phyloP scores from a whole-genome alignment of 495 filamentous ascomycete genomes.

The Rhypophila decipiens region DNA sequence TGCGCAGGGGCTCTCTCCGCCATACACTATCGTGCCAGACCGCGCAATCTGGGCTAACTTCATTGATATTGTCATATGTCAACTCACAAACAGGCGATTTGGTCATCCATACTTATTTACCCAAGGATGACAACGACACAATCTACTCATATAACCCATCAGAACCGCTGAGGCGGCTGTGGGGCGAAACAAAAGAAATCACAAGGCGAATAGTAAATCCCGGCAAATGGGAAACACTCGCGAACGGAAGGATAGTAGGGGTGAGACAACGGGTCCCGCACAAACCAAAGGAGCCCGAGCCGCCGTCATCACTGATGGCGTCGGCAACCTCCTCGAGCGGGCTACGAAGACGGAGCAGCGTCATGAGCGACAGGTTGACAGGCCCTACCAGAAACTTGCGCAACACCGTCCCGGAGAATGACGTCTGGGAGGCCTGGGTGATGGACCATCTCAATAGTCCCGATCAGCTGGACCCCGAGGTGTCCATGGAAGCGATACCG shows the following conservation, averaged over 20 bases:
- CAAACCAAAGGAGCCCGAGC: background rate
- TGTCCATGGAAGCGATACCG: constrained; percentile 27
- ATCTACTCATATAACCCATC: constrained; percentile 31
- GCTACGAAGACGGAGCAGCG: constrained; percentile 17
- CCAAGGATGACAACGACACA: constrained; percentile 34
- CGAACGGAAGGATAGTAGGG: constrained; percentile 43
- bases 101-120: constrained; percentile 51
- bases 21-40: constrained; percentile 42
- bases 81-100: constrained; percentile 46
- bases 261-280: constrained; percentile 22
- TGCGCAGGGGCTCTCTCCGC: constrained; percentile 46
- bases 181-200: constrained; percentile 32
- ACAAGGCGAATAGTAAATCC: constrained; percentile 38
- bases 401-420: constrained; percentile 3
- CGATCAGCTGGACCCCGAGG: constrained; percentile 8
- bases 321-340: constrained; percentile 8
- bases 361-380: background rate
- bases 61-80: constrained; percentile 49
- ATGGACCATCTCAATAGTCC: constrained; percentile 40
- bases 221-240: constrained; percentile 42
- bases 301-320: background rate
- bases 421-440: constrained; percentile 60
- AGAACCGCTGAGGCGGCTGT: constrained; percentile 28
- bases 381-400: background rate
- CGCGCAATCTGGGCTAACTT: constrained; percentile 40